Evolutionary conservation across 345 rosid genomes (phyloP).

Genomic region (Orychophragmus violaceus): DNA sequence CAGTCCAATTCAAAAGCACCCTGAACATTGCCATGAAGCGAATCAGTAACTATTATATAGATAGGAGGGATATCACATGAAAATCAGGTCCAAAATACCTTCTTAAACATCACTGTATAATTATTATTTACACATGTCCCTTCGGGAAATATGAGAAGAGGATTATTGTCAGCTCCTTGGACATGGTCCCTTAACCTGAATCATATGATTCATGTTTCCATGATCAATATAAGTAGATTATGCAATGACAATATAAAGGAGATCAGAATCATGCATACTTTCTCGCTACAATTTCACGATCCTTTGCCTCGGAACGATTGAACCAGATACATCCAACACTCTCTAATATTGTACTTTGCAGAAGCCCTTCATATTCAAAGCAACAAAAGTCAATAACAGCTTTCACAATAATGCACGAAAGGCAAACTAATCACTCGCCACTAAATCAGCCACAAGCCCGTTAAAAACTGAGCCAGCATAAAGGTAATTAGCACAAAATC

Average conservation of each 20-base stretch:
- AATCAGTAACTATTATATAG: background rate
- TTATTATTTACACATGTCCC: conserved; percentile 97
- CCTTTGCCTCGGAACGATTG: conserved; percentile 88
- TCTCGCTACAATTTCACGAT: conserved; percentile 91
- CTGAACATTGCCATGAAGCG: conserved; percentile 37
- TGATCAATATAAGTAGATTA: conserved; percentile 9
- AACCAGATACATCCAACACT: conserved; percentile 98
- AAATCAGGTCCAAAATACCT: conserved; percentile 40
- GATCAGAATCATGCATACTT: conserved; percentile 49
- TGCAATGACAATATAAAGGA: background rate
- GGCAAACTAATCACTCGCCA: background rate
- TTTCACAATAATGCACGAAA: conserved; percentile 1
- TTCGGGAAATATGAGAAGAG: conserved; percentile 98
- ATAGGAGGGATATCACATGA: background rate
- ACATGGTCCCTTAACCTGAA: conserved; percentile 91
- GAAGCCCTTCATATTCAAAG: conserved; percentile 50
- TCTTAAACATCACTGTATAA: conserved; percentile 97
- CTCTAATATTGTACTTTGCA: conserved; percentile 96
- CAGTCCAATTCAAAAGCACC: conserved; percentile 97
- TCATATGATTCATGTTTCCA: conserved; percentile 16
- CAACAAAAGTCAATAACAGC: conserved; percentile 19
- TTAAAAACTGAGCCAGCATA: background rate
- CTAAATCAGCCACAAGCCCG: background rate
- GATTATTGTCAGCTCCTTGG: conserved; percentile 82
- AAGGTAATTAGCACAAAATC: conserved; percentile 5